Evolutionary conservation across 148 eudicot species (phyloP).

Genomic region (Camellia sinensis): DNA sequence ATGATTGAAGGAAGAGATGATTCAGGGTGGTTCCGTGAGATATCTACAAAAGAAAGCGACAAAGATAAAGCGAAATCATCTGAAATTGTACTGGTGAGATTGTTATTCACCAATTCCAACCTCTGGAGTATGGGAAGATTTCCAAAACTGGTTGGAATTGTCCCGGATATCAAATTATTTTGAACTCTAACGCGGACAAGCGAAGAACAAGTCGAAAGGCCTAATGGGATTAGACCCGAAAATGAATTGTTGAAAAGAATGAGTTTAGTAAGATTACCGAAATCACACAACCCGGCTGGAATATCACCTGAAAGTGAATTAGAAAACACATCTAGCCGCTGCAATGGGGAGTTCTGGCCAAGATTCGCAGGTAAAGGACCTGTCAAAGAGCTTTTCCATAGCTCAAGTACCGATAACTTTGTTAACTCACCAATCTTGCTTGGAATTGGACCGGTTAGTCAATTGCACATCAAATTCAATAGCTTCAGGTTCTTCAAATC

Average conservation of each 20-base stretch:
- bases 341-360: slow-evolving; percentile 61
- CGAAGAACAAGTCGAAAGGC: slow-evolving; percentile 59
- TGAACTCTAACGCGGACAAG: slow-evolving; percentile 77
- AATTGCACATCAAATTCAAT: slow-evolving; percentile 72
- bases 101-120: slow-evolving; percentile 70
- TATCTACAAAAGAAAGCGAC: slow-evolving; percentile 74
- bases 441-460: slow-evolving; percentile 59
- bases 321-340: slow-evolving; percentile 83
- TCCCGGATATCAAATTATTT: slow-evolving; percentile 62
- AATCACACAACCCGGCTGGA: slow-evolving; percentile 54
- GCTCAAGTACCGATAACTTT: slow-evolving; percentile 58
- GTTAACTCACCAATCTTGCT: slow-evolving; percentile 38
- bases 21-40: slow-evolving; percentile 62
- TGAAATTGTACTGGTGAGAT: slow-evolving; percentile 68
- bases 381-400: slow-evolving; percentile 74
- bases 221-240: slow-evolving; percentile 61
- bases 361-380: slow-evolving; percentile 75
- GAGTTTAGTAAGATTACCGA: slow-evolving; percentile 74
- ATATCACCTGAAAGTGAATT: slow-evolving; percentile 71
- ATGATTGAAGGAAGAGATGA: slow-evolving; percentile 66
- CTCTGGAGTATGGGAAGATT: slow-evolving; percentile 66
- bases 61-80: slow-evolving; percentile 56
- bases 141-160: slow-evolving; percentile 72
- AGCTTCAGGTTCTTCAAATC: slow-evolving; percentile 54
- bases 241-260: slow-evolving; percentile 76